These are phyloP conservation scores for Alloascoidea africana DNA, from an alignment of 805 yeast species.

Conservation along the genomic window DNA sequence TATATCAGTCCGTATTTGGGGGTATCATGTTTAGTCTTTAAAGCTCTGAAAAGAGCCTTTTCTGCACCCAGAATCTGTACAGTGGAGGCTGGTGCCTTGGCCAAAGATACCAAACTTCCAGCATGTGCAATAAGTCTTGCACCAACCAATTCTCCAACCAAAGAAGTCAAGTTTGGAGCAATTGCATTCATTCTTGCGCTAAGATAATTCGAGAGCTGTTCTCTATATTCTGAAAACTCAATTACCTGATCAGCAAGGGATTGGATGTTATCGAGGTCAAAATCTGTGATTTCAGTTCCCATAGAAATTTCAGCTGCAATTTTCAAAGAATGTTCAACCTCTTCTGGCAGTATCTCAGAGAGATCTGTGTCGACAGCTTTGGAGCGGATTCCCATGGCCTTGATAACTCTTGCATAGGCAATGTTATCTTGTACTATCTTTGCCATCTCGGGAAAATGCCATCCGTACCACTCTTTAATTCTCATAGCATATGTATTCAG, in stretches of 20 bases:
- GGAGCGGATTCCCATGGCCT: slow-evolving; percentile 87
- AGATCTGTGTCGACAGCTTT: slow-evolving; percentile 85
- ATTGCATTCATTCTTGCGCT: slow-evolving; percentile 95
- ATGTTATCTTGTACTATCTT: slow-evolving; percentile 92
- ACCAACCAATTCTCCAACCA: slow-evolving; percentile 96
- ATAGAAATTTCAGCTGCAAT: slow-evolving; percentile 96
- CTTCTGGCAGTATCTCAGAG: slow-evolving; percentile 85
- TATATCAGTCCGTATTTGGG: slow-evolving; percentile 96
- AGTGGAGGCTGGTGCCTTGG: slow-evolving; percentile 98
- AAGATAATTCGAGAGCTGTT: slow-evolving; percentile 83
- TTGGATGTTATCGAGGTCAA: slow-evolving; percentile 76
- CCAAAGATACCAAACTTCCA: slow-evolving; percentile 85
- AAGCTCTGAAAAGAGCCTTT: slow-evolving; percentile 96
- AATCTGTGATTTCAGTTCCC: slow-evolving; percentile 97
- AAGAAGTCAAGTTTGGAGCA: slow-evolving; percentile 92
- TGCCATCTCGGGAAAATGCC: slow-evolving; percentile 99
- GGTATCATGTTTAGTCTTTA: slow-evolving; percentile 96
- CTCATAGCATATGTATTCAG: slow-evolving; percentile 98
- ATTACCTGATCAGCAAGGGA: slow-evolving; percentile 93
- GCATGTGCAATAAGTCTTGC: slow-evolving; percentile 97
- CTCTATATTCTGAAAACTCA: slow-evolving; percentile 92
- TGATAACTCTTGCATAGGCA: slow-evolving; percentile 88
- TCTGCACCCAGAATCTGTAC: slow-evolving; percentile 98
- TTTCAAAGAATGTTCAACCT: slow-evolving; percentile 81
- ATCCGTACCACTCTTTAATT: slow-evolving; percentile 99